Base-by-base conservation (phyloP, 257 asterid genomes). In the Phtheirospermum japonicum region DNA sequence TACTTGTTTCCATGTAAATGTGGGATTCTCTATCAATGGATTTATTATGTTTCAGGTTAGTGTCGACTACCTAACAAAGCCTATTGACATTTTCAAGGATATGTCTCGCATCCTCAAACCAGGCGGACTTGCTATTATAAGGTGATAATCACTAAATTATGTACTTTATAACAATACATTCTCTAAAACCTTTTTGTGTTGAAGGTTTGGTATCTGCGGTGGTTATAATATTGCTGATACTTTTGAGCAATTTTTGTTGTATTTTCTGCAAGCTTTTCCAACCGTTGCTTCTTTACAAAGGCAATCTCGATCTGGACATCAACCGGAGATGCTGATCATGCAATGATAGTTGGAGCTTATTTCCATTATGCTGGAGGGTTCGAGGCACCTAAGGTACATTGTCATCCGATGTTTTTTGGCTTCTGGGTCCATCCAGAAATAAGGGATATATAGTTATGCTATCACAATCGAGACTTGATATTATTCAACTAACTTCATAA, bases 291-390 rank as follows among this genome's bases (percentile, higher is more conserved):
- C 83, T 93, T 76, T 73, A 93, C 97, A 12, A 93, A 93, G 84
- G 97, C 97, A 48, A 83, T 89, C 74, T 93, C 95, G 28, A 85
- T 89, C 66, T 89, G 97, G 97, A 89, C 99, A 64, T 87, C 97
- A 40, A 89, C 99, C 5, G 97, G 97, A 65, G 97, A 87, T 76
- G 71, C 91, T 17, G 99, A 93, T 61, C 99, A 93, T 64, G 92
- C 80, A 36, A 69, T 85, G 83, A 89, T 93, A 52, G 97, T 93
- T 6, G 96, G 97, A 69, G 78, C 97, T 20, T 93, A 89, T 74
- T 93, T 93, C 72, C 99, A 93, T 72, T 93, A 89, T 67, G 96
- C 96, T 64, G 95, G 97, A 65, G 96, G 99, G 17, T 89, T 83
- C 63, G 96, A 93, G 76, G 88, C 95, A 57, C 99, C 99, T 33